Evolutionary conservation across 2,329 filamentous ascomycete genomes (phyloP), one percentile per base, ranked within the genome.

Genomic region (Uncinocarpus reesii): DNA sequence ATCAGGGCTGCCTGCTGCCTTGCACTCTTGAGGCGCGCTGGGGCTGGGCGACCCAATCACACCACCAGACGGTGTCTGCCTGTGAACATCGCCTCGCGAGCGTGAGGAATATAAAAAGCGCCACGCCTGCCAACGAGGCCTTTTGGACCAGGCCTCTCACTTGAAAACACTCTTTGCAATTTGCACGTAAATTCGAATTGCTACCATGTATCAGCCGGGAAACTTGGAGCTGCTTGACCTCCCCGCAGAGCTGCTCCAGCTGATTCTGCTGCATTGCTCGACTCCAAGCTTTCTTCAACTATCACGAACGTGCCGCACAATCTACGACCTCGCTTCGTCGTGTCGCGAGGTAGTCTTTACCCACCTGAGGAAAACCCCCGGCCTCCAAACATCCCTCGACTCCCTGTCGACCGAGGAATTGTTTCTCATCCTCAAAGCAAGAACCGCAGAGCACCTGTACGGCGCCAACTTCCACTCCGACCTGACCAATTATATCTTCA

Each of bases 211-310:
- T n/a, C 15, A 8, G 1, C 5, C 20, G n/a, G 13, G 10, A 8
- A 3, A 21, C 2, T 32, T 50, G 42, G 15, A 48, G 20, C 50
- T 68, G 13, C 55, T 65, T 11, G 42, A 60, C 28, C 58, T 71
- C n/a, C 67, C 68, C 6, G 50, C 58, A 76, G 66, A 70, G 55
- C 54, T 71, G 28, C 58, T 71, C 20, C 62, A 66, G 50, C 60
- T 64, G 28, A 54, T 71, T 37, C 54, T 71, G 21, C 53, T 58
- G 29, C 53, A 59, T 35, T 61, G 59, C 42, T 61, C 58, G 3
- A 63, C 64, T 5, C 54, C 63, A 16, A 57, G 59, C 21, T 71
- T 65, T 48, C 49, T 71, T 37, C 65, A 71, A 48, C 53, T 60
- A 5, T 63, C 65, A 13, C 58, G 62, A 15, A 56, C 62, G 32